Evolutionary conservation across 306 rosid species (phyloP), one percentile per base, ranked within the genome.

Genomic region (Rubus idaeus): DNA sequence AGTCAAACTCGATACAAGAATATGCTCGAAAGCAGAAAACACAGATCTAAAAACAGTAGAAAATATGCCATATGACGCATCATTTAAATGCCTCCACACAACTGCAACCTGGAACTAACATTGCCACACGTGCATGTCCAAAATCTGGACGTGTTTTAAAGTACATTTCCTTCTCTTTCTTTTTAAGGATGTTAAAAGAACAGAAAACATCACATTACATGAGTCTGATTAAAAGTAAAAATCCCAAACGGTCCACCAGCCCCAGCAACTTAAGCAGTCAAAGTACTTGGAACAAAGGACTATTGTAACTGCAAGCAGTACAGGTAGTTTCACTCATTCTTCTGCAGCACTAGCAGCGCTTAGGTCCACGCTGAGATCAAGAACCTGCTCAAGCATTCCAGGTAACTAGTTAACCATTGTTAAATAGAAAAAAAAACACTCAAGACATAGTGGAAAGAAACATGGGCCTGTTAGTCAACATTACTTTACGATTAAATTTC

Each of bases 321-420:
- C 64, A 41, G 17, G 71, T 16, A 5, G 77, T 30, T 42, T 20
- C 68, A 61, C 71, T 89, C 85, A 91, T 86, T 94, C 98, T 83
- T 94, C 97, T 41, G 97, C 97, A 52, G 98, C 98, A 84, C 97
- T 89, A 16, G 98, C 98, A 81, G 96, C 93, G 79, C 97, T 94
- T 52, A 94, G 85, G 89, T 94, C 98, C 90, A 94, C 97, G 50
- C 87, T 88, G 52, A 94, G 95, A 86, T 94, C 98, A 79, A 91
- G 78, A 80, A 78, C 93, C 97, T 94, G 89, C 49, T 51, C 86
- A 79, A 77, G 68, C 40, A 74, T 52, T 69, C 20, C 55, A 21
- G 5, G 73, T 10, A 37, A 45, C 14, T 37, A 23, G 46, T 78
- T 50, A 71, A 65, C 45, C 35, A 5, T 16, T 14, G n/a, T 8